Percentiles rank a stretch among this genome's conserved stretches.
Conservation (phyloP, 129 eudicot species). For the Flaveria linearis region DNA sequence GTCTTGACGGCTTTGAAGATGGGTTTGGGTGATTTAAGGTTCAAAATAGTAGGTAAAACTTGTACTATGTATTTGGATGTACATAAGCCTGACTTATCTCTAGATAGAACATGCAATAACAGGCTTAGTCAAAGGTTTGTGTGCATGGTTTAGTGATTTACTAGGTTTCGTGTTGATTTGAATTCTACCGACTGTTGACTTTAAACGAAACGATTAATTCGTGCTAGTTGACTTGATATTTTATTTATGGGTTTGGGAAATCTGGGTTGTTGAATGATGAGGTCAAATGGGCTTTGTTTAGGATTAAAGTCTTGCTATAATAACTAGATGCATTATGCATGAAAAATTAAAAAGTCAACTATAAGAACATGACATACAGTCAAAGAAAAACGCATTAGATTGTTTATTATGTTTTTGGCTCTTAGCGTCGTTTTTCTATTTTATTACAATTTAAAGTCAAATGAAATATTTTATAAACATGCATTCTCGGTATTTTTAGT, state of each 20-base stretch:
- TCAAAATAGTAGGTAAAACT: not conserved
- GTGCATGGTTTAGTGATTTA: constrained; percentile 23
- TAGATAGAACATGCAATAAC: constrained; percentile 17
- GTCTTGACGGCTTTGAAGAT: constrained; percentile 28
- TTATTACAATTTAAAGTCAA: too few relatives aligned
- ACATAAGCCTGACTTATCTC: constrained; percentile 25
- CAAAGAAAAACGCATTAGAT: too few relatives aligned
- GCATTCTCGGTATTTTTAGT: too few relatives aligned
- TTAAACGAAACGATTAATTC: not conserved
- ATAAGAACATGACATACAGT: too few relatives aligned
- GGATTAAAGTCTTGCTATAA: too few relatives aligned
- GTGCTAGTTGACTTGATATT: not conserved
- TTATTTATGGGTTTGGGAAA: not conserved
- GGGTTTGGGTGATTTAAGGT: constrained; percentile 16
- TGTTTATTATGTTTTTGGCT: too few relatives aligned
- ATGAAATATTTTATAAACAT: too few relatives aligned
- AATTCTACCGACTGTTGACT: not conserved
- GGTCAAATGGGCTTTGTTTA: too few relatives aligned
- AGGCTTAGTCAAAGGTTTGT: constrained; percentile 24
- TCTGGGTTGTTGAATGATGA: not conserved
- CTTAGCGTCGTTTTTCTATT: too few relatives aligned
- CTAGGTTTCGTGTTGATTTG: constrained; percentile 19
- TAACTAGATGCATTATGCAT: too few relatives aligned
- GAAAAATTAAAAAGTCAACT: too few relatives aligned
- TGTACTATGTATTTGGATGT: constrained; percentile 10